These are phyloP conservation scores for Cicer arietinum DNA, from an alignment of 306 rosid species.

Conservation along the genomic window DNA sequence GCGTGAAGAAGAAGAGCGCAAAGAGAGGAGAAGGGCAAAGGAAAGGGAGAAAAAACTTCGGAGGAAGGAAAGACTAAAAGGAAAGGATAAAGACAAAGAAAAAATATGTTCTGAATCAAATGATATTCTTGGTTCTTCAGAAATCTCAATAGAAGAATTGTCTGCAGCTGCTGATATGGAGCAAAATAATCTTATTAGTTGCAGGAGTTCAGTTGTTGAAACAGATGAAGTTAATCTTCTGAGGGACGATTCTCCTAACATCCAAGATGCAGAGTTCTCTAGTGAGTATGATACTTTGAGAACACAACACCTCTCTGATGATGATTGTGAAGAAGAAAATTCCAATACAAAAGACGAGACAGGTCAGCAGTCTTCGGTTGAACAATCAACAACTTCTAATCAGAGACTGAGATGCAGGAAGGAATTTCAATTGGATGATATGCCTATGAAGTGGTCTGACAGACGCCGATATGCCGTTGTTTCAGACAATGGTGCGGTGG, in stretches of 20 bases:
- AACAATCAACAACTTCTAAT: conserved; percentile 66
- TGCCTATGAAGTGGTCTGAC: conserved; percentile 81
- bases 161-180: conserved; percentile 63
- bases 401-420: conserved; percentile 64
- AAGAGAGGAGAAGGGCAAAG: conserved; percentile 87
- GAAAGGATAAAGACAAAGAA: conserved; percentile 84
- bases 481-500: conserved; percentile 61
- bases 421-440: conserved; percentile 73
- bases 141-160: conserved; percentile 67
- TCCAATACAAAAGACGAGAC: conserved; percentile 52
- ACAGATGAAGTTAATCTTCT: conserved; percentile 55
- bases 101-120: conserved; percentile 58
- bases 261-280: conserved; percentile 59
- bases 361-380: conserved; percentile 63
- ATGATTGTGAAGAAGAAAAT: conserved; percentile 64
- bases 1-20: conserved; percentile 98
- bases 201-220: conserved; percentile 58
- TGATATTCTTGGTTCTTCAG: conserved; percentile 52
- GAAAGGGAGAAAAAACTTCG: conserved; percentile 95
- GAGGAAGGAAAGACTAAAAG: conserved; percentile 93
- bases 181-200: conserved; percentile 57
- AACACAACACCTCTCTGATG: conserved; percentile 53
- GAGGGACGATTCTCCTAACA: conserved; percentile 65
- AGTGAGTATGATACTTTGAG: conserved; percentile 52
- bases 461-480: conserved; percentile 60